Conservation (phyloP, 306 rosid genomes). For the Quercus alba region DNA sequence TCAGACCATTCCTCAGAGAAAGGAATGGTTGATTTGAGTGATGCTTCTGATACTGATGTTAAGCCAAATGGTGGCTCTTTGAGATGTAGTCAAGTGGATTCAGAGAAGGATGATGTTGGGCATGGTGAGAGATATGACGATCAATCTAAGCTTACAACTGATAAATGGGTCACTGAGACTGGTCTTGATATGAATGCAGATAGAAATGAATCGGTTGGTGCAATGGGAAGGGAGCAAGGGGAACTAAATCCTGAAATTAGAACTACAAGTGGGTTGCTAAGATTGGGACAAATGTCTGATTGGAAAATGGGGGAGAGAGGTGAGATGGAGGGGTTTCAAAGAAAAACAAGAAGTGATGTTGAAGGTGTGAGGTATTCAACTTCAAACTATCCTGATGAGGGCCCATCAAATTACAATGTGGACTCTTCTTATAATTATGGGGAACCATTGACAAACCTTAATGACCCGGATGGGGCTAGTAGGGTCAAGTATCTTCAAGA, state of each 20-base stretch:
- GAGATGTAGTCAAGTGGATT: slow-evolving; percentile 36
- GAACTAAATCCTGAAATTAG: slow-evolving; percentile 36
- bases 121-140: slow-evolving; percentile 27
- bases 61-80: slow-evolving; percentile 37
- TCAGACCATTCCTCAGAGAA: slow-evolving; percentile 48
- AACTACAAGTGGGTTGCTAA: slow-evolving; percentile 27
- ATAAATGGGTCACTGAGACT: slow-evolving; percentile 35
- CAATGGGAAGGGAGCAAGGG: slow-evolving; percentile 41
- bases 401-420: slow-evolving; percentile 46
- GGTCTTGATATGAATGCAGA: slow-evolving; percentile 24
- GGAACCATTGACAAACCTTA: slow-evolving; percentile 43
- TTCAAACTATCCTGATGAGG: slow-evolving; percentile 58
- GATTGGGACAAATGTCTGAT: slow-evolving; percentile 41
- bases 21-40: slow-evolving; percentile 42
- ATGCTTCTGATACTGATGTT: slow-evolving; percentile 52
- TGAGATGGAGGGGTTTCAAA: slow-evolving; percentile 40
- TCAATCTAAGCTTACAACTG: slow-evolving; percentile 26
- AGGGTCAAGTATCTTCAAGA: slow-evolving; percentile 68
- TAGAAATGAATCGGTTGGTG: slow-evolving; percentile 38
- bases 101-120: slow-evolving; percentile 33
- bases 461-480: slow-evolving; percentile 44
- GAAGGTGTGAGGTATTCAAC: slow-evolving; percentile 68
- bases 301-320: slow-evolving; percentile 55
- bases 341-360: slow-evolving; percentile 38
- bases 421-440: slow-evolving; percentile 44